Conservation (phyloP, 441 rosid genomes). For the Francoa sonchifolia region DNA sequence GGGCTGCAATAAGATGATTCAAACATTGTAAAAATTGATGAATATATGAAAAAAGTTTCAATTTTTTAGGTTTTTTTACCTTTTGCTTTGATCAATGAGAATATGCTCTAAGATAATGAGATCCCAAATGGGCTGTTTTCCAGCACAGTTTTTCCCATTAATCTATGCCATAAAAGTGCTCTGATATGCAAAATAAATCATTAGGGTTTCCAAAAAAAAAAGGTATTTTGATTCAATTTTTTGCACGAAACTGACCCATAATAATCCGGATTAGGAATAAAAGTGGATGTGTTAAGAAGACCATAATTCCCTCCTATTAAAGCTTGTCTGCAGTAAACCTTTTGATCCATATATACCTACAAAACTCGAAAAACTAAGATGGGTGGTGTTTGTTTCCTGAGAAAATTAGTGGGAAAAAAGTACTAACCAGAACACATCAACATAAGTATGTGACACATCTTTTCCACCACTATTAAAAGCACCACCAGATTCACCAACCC, state of each 20-base stretch:
- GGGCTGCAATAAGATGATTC: constrained; percentile 16
- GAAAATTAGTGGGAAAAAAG: neutral
- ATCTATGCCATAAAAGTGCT: constrained; percentile 51
- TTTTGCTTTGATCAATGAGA: constrained; percentile 39
- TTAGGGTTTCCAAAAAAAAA: neutral
- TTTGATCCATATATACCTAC: constrained; percentile 19
- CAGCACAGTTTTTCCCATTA: constrained; percentile 44
- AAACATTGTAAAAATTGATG: neutral
- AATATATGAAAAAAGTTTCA: neutral
- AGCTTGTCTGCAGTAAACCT: constrained; percentile 58
- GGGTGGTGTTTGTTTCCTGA: neutral
- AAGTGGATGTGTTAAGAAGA: constrained; percentile 37
- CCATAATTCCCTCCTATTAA: constrained; percentile 62
- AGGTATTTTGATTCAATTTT: neutral
- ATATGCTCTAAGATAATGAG: constrained; percentile 31
- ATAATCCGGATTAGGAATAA: constrained; percentile 57
- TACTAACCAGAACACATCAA: constrained; percentile 45
- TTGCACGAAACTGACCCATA: constrained; percentile 28
- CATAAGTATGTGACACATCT: constrained; percentile 41
- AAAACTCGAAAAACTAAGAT: neutral
- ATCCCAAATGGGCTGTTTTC: constrained; percentile 16
- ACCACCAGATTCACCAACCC: constrained; percentile 71
- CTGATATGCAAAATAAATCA: constrained; percentile 8
- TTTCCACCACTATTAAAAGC: constrained; percentile 66
- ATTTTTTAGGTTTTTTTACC: constrained; percentile 5